Evolutionary conservation across 768 basidiomycete genomes (phyloP), one percentile per base, ranked within the genome.

Genomic region (Amyloporia xantha): DNA sequence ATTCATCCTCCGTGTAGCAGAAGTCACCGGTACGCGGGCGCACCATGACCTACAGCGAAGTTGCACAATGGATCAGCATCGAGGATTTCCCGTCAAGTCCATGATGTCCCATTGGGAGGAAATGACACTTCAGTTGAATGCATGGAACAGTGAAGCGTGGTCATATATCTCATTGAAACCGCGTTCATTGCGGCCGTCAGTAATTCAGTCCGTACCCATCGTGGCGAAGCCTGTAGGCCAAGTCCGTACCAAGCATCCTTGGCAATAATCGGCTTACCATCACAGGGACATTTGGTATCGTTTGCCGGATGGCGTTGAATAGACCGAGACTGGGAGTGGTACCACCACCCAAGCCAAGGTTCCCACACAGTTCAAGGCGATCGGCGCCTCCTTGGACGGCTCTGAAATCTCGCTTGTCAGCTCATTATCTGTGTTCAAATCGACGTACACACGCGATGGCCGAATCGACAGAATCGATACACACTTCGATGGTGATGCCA

Each of bases 251-350:
- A n/a, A n/a, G n/a, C n/a, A n/a, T n/a, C n/a, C n/a, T n/a, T n/a
- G n/a, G n/a, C n/a, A n/a, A n/a, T n/a, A n/a, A n/a, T n/a, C n/a
- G 19, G 28, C 37, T 39, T 7, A 47, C 46, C 46, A 47, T 47
- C 7, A 47, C 27, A 5, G 44, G 28, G 25, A 42, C 13, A n/a
- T 26, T n/a, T 4, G 74, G 71, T 13, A 76, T 67, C 2, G 66
- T 71, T 25, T 67, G 69, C 50, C 74, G 72, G 37, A 91, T 76
- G 2, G 73, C 65, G 55, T 67, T 80, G 30, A 89, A 67, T 27
- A 91, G 72, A 0, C 90, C 91, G n/a, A 86, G 54, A 51, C 79
- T 85, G 4, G 91, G 90, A 0, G 91, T 92, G 15, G 81, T 86
- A 7, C 91, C 91, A 19, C 91, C 91, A 20, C 89, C 91, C 23